phyloP scores from a whole-genome alignment of 1,284 basidiomycete genomes.

The Ganoderma multipileum region DNA sequence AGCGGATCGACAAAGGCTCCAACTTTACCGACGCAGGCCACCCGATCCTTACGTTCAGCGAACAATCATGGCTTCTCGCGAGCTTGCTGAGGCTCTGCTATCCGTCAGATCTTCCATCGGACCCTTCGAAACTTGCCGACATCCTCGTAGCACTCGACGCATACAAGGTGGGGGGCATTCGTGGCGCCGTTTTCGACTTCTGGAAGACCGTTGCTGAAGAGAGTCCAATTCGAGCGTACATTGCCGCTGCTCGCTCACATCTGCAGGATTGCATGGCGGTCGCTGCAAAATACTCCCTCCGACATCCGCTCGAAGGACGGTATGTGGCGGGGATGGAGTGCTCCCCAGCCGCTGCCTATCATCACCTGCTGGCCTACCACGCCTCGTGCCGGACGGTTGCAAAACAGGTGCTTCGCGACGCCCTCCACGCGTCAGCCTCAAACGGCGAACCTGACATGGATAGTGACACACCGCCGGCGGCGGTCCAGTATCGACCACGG shows the following conservation, averaged over 20 bases:
- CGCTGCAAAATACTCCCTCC: not conserved
- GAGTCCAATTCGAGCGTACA: not conserved
- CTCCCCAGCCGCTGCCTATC: not conserved
- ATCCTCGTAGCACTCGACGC: not conserved
- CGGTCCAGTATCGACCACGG: not conserved
- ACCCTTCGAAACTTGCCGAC: not conserved
- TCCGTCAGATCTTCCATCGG: not conserved
- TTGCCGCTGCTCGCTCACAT: not conserved
- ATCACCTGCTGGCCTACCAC: slow-evolving; percentile 10
- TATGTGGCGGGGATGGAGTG: slow-evolving; percentile 8
- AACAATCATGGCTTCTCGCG: not conserved
- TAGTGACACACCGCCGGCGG: not conserved
- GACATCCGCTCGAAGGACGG: not conserved
- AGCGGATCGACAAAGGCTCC: not conserved
- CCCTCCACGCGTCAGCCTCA: not conserved
- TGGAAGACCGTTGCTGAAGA: not conserved
- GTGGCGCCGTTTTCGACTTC: not conserved
- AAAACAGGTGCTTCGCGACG: not conserved
- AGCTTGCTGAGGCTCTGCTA: not conserved
- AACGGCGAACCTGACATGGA: not conserved
- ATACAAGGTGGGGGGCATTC: not conserved
- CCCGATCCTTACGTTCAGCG: not conserved
- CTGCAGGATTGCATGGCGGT: not conserved
- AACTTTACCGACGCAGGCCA: not conserved
- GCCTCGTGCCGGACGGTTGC: not conserved